Conservation (phyloP, 495 filamentous ascomycete genomes). For the Amniculicola lignicola region DNA sequence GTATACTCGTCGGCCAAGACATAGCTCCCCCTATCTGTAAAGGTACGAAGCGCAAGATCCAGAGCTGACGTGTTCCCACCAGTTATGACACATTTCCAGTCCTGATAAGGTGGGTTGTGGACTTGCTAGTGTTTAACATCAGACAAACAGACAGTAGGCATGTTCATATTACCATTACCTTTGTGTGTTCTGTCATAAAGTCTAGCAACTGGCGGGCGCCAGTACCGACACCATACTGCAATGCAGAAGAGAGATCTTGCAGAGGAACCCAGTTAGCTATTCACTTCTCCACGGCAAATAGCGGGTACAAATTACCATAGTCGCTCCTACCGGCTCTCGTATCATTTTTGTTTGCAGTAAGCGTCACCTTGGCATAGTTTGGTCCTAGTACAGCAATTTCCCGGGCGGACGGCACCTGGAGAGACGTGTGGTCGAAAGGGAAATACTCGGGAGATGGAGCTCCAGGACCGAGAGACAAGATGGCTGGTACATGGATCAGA, state of each 20-base stretch:
- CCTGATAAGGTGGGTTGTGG: conserved; percentile 35
- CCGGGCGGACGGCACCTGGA: too few species aligned
- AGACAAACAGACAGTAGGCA: background rate
- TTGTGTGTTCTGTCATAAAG: conserved; percentile 34
- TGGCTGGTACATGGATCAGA: too few species aligned
- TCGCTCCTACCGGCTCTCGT: too few species aligned
- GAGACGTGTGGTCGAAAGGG: too few species aligned
- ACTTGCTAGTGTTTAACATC: conserved; percentile 8
- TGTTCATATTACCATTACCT: conserved; percentile 17
- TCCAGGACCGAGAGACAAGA: too few species aligned
- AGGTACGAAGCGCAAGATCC: conserved; percentile 33
- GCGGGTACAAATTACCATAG: too few species aligned
- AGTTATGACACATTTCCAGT: conserved; percentile 34
- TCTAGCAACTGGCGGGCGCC: conserved; percentile 25
- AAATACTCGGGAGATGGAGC: too few species aligned
- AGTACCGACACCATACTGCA: conserved; percentile 26
- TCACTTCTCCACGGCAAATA: too few species aligned
- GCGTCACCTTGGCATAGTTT: too few species aligned
- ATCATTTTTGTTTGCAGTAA: too few species aligned
- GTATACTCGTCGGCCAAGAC: conserved; percentile 35
- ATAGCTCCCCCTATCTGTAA: conserved; percentile 29
- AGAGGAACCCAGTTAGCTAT: too few species aligned
- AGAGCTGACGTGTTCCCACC: conserved; percentile 36
- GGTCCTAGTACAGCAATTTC: too few species aligned
- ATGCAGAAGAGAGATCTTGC: conserved; percentile 24